A percentile compares a stretch with the other conserved stretches of the same genome.
Conservation (phyloP, 140 eudicot genomes). For the Bidens hawaiensis region DNA sequence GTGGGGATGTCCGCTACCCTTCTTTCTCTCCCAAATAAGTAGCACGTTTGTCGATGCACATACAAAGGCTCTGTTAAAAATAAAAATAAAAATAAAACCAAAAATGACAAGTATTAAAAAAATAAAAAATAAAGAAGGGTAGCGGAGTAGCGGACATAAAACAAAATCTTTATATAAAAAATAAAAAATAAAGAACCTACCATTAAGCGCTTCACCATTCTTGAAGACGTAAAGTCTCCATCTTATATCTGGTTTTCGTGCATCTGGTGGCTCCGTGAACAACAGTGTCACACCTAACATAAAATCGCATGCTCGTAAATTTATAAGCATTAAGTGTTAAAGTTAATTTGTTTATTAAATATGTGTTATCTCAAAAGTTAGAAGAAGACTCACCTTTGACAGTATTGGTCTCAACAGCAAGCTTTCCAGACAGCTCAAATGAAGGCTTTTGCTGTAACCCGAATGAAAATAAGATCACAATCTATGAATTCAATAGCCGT, state of each 20-base stretch:
- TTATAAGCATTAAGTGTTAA: not conserved
- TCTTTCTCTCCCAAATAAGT: constrained; percentile 97
- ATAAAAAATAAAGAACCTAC: constrained; percentile 31
- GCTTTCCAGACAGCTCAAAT: constrained; percentile 96
- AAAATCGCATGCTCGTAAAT: not conserved
- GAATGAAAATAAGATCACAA: not conserved
- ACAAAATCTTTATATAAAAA: too few species aligned
- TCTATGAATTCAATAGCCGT: not conserved
- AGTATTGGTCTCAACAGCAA: constrained; percentile 94
- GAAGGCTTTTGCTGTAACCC: constrained; percentile 91
- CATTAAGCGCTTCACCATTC: constrained; percentile 90
- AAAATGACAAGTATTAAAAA: constrained; percentile 5
- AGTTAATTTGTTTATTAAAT: not conserved
- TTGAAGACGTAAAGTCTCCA: constrained; percentile 96
- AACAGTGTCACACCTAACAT: constrained; percentile 83
- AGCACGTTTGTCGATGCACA: constrained; percentile 90
- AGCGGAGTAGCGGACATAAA: too few species aligned
- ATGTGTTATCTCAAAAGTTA: not conserved
- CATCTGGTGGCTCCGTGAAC: constrained; percentile 93
- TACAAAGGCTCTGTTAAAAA: constrained; percentile 74
- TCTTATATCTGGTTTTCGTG: constrained; percentile 85
- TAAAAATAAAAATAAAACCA: not conserved
- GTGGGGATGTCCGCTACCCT: constrained; percentile 97
- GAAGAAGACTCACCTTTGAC: constrained; percentile 57
- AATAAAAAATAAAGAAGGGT: too few species aligned